Evolutionary conservation across 2,329 filamentous ascomycete species (phyloP), one percentile per base, ranked within the genome.

Genomic region (Pseudodiploospora longispora): DNA sequence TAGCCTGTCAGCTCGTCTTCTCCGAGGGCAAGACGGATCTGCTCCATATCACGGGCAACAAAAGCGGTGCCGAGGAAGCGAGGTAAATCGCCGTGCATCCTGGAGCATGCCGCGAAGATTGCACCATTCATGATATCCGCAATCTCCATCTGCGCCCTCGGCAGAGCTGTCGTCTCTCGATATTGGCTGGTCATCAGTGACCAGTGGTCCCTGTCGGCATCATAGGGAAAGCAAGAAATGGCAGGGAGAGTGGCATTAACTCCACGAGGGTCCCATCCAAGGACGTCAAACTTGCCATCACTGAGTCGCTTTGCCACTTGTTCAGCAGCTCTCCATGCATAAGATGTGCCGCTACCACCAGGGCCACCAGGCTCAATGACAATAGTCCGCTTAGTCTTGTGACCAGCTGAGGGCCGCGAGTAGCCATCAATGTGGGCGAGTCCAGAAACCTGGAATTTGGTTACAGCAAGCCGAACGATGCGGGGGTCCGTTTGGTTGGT

Each of bases 221-320:
- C 59, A 42, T 66, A 59, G 4, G 71, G 67, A 41, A 67, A 75
- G 56, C 73, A 76, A 2, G 68, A 56, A 2, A 70, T 53, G 4
- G 64, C 54, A 0, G 74, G 74, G 6, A 64, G 64, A 1, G 71
- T 69, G 1, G 60, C 54, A 50, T 75, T 75, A 42, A 76, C 70
- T 2, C 73, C 73, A 4, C 74, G 66, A n/a, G 73, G 73, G 41
- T 77, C 74, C 66, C 70, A 76, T n/a, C 71, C 70, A 10, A 77
- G 54, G 5, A 75, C 66, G 46, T 75, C 71, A 27, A 66, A 71
- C 27, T 59, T 53, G 27, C 65, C 61, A 30, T 63, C 63, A 44
- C 69, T 71, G 9, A 75, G 54, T 3, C 68, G 65, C 43, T 63
- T 52, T 4, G 67, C 65, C 32, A 70, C 47, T 0, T 48, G 42